A percentile compares a stretch with the other conserved stretches of the same genome.
These are phyloP conservation scores for Penicillium soppii DNA, from an alignment of 495 filamentous ascomycete genomes.

Conservation along the genomic window DNA sequence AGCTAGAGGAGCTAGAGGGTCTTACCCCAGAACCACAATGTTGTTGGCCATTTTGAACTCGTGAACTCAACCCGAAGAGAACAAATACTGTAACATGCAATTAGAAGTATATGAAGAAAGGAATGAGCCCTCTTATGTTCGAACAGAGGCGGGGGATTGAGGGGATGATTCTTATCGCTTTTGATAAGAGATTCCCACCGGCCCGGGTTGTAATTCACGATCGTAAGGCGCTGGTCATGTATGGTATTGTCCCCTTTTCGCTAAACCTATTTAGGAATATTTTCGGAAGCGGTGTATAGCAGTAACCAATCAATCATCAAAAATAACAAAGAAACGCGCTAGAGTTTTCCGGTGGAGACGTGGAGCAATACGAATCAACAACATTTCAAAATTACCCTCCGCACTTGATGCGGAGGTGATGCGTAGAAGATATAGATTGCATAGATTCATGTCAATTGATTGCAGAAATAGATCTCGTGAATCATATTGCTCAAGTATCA, in stretches of 20 bases:
- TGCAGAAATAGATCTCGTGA: background rate
- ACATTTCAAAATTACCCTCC: conserved; percentile 16
- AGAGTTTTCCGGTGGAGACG: conserved; percentile 19
- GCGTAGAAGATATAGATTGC: background rate
- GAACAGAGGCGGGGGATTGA: conserved; percentile 3
- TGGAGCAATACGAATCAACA: conserved; percentile 13
- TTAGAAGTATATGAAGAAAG: no score
- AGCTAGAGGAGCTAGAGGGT: background rate
- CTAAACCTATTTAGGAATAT: background rate
- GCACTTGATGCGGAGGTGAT: conserved; percentile 12
- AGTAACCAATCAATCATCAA: background rate
- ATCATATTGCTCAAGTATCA: background rate
- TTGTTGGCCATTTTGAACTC: conserved; percentile 42
- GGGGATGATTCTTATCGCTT: background rate
- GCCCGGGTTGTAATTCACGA: conserved; percentile 1
- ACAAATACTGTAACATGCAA: no score
- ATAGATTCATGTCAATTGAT: background rate
- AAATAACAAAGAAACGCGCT: conserved; percentile 11
- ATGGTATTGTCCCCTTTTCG: background rate
- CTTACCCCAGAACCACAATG: conserved; percentile 67
- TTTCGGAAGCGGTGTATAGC: conserved; percentile 17
- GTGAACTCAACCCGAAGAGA: no score
- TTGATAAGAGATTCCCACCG: background rate
- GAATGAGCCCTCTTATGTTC: background rate
- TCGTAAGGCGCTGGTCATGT: conserved; percentile 1